Evolutionary conservation across 805 yeast species (phyloP), one percentile per base, ranked within the genome.

Genomic region (Blastobotrys parvus): DNA sequence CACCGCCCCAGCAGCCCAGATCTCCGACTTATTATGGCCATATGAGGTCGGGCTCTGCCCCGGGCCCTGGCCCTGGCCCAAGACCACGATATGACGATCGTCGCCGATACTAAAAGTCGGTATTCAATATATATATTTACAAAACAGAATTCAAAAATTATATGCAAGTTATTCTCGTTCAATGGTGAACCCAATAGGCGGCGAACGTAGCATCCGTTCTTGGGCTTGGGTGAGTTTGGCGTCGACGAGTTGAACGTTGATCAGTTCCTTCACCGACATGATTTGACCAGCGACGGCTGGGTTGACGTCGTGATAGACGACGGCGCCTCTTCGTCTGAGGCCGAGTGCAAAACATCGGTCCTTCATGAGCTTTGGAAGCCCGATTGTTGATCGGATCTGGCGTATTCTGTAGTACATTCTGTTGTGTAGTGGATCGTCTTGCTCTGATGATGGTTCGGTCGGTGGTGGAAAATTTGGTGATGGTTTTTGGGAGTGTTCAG

Each of bases 221-320:
- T 83, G 72, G 15, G 63, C 61, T 42, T 70, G 72, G 1, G 78
- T 62, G 52, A 78, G 63, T 16, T 66, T 65, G 22, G 68, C 64
- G 35, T 78, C 80, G 8, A 82, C 78, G 30, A 87, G 66, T 53
- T 87, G 90, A 22, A 90, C 92, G 38, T 75, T 75, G 6, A 90
- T 89, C 44, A 90, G 69, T 61, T 90, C 97, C 63, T 90, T 90
- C 37, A 90, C 85, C 46, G 73, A 69, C 25, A 86, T 77, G 44
- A 90, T 72, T 69, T 80, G 79, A 61, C 95, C 95, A 2, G 97
- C 96, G 46, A 81, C 75, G 27, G 81, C 75, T 13, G 94, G 88
- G 10, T 82, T 71, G 3, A 84, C 86, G 38, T 67, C 64, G 55
- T 79, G 89, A 63, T 82, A 89, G 2, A 78, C 80, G 1, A 80